Base-by-base conservation (phyloP, 371 early-diverging fungal species). In the Lichtheimia hyalospora region DNA sequence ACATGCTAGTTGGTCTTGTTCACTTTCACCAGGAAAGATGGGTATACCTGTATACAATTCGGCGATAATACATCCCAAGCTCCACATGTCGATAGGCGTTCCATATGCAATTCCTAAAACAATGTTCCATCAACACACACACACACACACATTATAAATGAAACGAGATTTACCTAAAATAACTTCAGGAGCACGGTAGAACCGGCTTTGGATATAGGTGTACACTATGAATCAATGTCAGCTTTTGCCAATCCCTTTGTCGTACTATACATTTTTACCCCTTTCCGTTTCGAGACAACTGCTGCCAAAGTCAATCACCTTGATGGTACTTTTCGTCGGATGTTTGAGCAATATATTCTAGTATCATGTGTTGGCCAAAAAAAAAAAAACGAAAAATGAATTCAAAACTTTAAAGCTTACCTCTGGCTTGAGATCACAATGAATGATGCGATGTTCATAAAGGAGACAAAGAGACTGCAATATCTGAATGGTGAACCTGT, bases 351-450 rank as follows among this genome's bases (percentile, higher is more conserved):
- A 58, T 6, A 92, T 84, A 56, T 92, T 92, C 75, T 75, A 58
- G 20, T 24, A 3, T n/a, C n/a, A n/a, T n/a, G n/a, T n/a, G n/a
- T n/a, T n/a, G n/a, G n/a, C n/a, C n/a, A n/a, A n/a, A n/a, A n/a
- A n/a, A n/a, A n/a, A n/a, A n/a, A n/a, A n/a, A n/a, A n/a, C n/a
- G n/a, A n/a, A n/a, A n/a, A n/a, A n/a, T n/a, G n/a, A n/a, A n/a
- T n/a, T n/a, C n/a, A n/a, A n/a, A n/a, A n/a, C 25, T 5, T 25
- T 25, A 5, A 25, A 25, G 27, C 15, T 21, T 77, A 89, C 91
- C 87, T 98, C 99, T 6, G 99, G 99, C 62, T 99, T 99, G 57
- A 99, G 77, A 74, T 99, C 99, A 65, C 98, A 96, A 67, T 99
- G 99, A n/a, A 97, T 89, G 51, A 99, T 94, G 41, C 87, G 80